phyloP scores from a whole-genome alignment of 2,329 filamentous ascomycete species.

The Cladosporium sp. region DNA sequence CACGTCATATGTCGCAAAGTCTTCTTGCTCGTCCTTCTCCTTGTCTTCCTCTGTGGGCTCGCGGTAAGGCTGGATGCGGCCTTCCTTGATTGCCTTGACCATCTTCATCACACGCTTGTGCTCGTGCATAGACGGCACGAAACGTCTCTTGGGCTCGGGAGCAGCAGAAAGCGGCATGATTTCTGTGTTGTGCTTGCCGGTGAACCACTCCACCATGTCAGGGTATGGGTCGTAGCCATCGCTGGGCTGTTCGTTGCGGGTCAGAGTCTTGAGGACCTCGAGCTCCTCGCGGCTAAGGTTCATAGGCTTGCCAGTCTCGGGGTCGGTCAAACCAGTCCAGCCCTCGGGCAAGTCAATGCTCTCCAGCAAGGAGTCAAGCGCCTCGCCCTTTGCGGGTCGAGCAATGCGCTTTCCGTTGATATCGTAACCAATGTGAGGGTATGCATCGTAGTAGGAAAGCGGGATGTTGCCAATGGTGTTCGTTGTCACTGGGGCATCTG shows the following conservation, averaged over 20 bases:
- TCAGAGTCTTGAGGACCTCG: constrained; percentile 80
- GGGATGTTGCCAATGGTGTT: constrained; percentile 98
- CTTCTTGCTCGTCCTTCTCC: constrained; percentile 61
- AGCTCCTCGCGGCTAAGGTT: constrained; percentile 84
- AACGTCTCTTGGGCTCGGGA: constrained; percentile 91
- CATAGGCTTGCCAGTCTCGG: constrained; percentile 86
- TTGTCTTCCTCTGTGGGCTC: constrained; percentile 61
- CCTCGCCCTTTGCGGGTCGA: constrained; percentile 89
- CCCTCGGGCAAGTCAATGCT: constrained; percentile 96
- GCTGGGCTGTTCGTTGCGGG: constrained; percentile 80
- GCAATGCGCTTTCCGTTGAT: constrained; percentile 99
- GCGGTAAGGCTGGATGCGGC: constrained; percentile 86
- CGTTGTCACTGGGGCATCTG: constrained; percentile 69
- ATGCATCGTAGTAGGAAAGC: constrained; percentile 91
- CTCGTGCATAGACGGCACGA: constrained; percentile 95
- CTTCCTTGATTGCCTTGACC: constrained; percentile 90
- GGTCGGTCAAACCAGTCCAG: constrained; percentile 94
- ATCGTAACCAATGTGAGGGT: constrained; percentile 96
- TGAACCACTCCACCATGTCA: constrained; percentile 91
- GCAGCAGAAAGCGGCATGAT: constrained; percentile 93
- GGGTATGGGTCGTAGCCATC: constrained; percentile 93
- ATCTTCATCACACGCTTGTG: constrained; percentile 96
- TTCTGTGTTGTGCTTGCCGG: constrained; percentile 73
- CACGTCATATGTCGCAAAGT: constrained; percentile 75
- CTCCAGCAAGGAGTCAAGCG: constrained; percentile 86